Percentiles rank a stretch among this genome's conserved stretches.
Evolutionary conservation across 805 yeast genomes (phyloP).

Genomic region (Cyberlindnera veronae): DNA sequence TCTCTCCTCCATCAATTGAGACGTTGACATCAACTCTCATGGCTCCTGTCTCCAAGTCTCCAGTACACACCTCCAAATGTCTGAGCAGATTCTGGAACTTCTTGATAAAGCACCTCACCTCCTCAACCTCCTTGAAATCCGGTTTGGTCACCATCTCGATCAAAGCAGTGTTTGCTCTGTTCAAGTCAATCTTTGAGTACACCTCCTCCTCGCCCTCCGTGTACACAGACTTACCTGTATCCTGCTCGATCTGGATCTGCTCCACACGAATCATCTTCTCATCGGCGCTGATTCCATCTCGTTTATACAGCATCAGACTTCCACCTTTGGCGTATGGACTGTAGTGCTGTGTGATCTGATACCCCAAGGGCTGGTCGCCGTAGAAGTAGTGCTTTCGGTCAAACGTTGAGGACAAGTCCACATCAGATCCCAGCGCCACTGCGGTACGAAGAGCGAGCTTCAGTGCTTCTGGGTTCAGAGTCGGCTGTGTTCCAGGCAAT

Average conservation of each 20-base stretch:
- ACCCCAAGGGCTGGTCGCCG: conserved; percentile 94
- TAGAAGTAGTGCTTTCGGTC: conserved; percentile 96
- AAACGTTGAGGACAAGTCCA: conserved; percentile 59
- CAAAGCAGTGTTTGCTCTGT: conserved; percentile 81
- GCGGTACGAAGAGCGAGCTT: conserved; percentile 71
- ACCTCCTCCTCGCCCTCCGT: conserved; percentile 32
- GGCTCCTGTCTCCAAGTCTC: conserved; percentile 92
- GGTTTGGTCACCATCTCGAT: conserved; percentile 92
- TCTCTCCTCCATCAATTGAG: conserved; percentile 64
- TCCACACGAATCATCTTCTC: conserved; percentile 54
- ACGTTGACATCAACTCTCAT: conserved; percentile 93
- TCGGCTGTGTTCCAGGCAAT: conserved; percentile 91
- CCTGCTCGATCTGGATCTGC: conserved; percentile 92
- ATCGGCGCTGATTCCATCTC: conserved; percentile 50
- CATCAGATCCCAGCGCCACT: conserved; percentile 56
- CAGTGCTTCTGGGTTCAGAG: conserved; percentile 70
- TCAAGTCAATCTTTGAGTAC: conserved; percentile 61
- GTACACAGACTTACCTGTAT: conserved; percentile 80
- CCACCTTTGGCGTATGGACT: conserved; percentile 79
- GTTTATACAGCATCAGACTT: conserved; percentile 40
- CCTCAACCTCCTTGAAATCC: conserved; percentile 62
- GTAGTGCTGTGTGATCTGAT: conserved; percentile 89
- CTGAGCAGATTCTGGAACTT: conserved; percentile 73
- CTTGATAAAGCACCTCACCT: conserved; percentile 75
- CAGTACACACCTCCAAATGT: conserved; percentile 71